phyloP scores from a whole-genome alignment of 495 filamentous ascomycete species.

The Penicillium ochrochloron region DNA sequence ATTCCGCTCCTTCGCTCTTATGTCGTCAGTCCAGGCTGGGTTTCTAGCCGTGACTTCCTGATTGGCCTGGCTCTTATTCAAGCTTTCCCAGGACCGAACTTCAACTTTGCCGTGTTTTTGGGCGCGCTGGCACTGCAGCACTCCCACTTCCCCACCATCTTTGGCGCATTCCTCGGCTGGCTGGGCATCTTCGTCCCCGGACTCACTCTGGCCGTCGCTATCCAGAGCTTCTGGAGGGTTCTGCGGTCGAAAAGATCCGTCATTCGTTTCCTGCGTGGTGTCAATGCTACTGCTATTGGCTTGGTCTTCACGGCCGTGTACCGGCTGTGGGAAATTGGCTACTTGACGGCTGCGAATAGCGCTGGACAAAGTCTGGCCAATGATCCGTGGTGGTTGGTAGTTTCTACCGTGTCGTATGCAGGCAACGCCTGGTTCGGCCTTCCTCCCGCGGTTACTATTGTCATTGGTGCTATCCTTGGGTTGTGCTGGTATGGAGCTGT shows the following conservation, averaged over 20 bases:
- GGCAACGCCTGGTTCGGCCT: conserved; percentile 66
- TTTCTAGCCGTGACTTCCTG: conserved; percentile 77
- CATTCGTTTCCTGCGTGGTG: conserved; percentile 61
- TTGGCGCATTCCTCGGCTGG: conserved; percentile 67
- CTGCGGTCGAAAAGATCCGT: conserved; percentile 60
- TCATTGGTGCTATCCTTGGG: conserved; percentile 67
- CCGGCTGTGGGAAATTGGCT: conserved; percentile 78
- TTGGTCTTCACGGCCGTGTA: conserved; percentile 88
- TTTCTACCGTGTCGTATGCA: conserved; percentile 65
- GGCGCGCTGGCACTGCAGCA: conserved; percentile 61
- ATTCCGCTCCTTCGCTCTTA: conserved; percentile 80
- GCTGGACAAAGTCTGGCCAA: conserved; percentile 61
- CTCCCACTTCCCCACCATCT: conserved; percentile 41
- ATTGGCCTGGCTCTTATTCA: conserved; percentile 84
- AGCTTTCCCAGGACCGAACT: conserved; percentile 84
- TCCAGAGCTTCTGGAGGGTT: conserved; percentile 72
- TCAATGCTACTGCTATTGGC: conserved; percentile 79
- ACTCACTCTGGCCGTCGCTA: conserved; percentile 64
- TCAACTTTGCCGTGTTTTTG: conserved; percentile 85
- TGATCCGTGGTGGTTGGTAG: conserved; percentile 78
- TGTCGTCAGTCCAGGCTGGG: conserved; percentile 81
- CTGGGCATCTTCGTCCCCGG: conserved; percentile 78
- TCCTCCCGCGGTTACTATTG: conserved; percentile 63
- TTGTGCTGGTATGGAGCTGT: conserved; percentile 68
- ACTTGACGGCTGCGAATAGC: conserved; percentile 54